These are phyloP conservation scores for Dendrobium catenatum DNA, from an alignment of 106 monocot genomes.

Conservation along the genomic window DNA sequence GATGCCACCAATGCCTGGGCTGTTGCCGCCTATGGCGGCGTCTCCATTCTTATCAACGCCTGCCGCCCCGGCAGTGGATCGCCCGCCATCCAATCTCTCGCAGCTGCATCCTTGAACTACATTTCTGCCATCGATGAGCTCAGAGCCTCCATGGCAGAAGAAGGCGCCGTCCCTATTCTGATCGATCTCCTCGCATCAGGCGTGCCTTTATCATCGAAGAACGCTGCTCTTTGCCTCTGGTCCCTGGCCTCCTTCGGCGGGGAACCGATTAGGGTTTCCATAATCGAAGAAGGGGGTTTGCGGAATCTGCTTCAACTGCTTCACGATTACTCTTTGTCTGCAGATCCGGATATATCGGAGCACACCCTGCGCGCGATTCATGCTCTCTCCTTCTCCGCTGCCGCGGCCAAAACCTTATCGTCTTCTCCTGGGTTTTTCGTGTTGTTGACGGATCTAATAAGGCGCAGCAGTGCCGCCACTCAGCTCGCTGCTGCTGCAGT, in stretches of 20 bases:
- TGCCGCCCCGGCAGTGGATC: slow-evolving; percentile 42
- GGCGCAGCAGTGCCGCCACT: slow-evolving; percentile 11
- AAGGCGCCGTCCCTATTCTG: slow-evolving; percentile 60
- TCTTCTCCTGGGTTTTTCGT: slow-evolving; percentile 28
- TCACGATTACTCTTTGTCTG: background rate
- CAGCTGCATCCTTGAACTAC: slow-evolving; percentile 43
- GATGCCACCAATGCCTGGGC: slow-evolving; percentile 72
- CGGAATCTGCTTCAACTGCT: slow-evolving; percentile 40
- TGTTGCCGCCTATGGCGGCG: slow-evolving; percentile 65
- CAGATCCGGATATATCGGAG: slow-evolving; percentile 41
- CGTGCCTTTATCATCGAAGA: slow-evolving; percentile 20
- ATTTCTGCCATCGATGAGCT: slow-evolving; percentile 43
- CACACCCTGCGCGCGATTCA: slow-evolving; percentile 49
- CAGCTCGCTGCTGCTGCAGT: slow-evolving; percentile 40
- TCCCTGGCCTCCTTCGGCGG: slow-evolving; percentile 35
- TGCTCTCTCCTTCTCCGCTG: slow-evolving; percentile 34
- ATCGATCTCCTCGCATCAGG: slow-evolving; percentile 40
- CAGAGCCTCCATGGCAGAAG: slow-evolving; percentile 48
- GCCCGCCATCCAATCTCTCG: slow-evolving; percentile 23
- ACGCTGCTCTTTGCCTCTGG: slow-evolving; percentile 49
- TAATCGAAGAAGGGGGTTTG: slow-evolving; percentile 45
- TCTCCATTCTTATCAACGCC: slow-evolving; percentile 45
- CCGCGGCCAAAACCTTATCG: slow-evolving; percentile 30
- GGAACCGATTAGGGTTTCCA: slow-evolving; percentile 28
- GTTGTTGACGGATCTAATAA: slow-evolving; percentile 50